A percentile compares a stretch with the other conserved stretches of the same genome.
Evolutionary conservation across 306 rosid genomes (phyloP).

Genomic region (Fagus crenata): DNA sequence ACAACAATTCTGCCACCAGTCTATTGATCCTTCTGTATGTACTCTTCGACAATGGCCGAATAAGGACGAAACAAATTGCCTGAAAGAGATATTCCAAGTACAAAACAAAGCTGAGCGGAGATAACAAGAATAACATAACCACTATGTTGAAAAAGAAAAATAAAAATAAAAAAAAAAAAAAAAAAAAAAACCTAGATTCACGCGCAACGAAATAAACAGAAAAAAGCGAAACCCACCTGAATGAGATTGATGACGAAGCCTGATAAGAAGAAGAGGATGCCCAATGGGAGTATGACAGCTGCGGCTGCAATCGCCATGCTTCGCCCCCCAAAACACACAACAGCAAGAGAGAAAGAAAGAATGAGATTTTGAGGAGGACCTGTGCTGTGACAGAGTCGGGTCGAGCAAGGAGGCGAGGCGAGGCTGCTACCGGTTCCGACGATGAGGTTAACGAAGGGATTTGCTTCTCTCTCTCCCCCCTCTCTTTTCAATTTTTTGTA

Average conservation of each 20-base stretch:
- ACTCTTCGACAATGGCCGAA: constrained; percentile 70
- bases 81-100: constrained; percentile 30
- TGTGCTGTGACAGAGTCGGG: too few relatives aligned
- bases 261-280: constrained; percentile 78
- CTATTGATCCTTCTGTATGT: constrained; percentile 72
- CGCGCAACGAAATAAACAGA: background rate
- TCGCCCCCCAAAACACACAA: constrained; percentile 18
- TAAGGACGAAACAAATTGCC: constrained; percentile 63
- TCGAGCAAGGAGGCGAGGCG: too few relatives aligned
- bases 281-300: constrained; percentile 77
- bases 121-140: background rate
- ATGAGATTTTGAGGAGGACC: too few relatives aligned
- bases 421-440: too few relatives aligned
- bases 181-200: background rate
- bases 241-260: constrained; percentile 81
- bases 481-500: too few relatives aligned
- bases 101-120: background rate
- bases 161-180: too few relatives aligned
- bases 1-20: constrained; percentile 66
- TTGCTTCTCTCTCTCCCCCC: too few relatives aligned
- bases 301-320: constrained; percentile 81
- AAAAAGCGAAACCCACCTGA: constrained; percentile 51
- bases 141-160: background rate
- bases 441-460: too few relatives aligned
- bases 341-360: background rate